Percentiles rank a stretch among this genome's conserved stretches.
Evolutionary conservation across 768 basidiomycete species (phyloP).

Genomic region (Mycena venus): DNA sequence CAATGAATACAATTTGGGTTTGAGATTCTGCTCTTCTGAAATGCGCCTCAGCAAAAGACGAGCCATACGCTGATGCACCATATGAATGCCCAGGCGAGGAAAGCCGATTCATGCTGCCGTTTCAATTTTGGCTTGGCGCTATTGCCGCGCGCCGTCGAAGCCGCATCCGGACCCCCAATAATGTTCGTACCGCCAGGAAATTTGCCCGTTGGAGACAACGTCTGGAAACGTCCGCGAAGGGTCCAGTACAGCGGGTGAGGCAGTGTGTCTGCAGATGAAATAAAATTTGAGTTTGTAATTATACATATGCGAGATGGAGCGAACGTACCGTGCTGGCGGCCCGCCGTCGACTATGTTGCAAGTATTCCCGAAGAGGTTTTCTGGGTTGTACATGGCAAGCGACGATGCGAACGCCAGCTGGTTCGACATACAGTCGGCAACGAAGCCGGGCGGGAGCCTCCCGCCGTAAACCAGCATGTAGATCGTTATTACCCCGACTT

Average conservation of each 20-base stretch:
- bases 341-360: slow-evolving; percentile 32
- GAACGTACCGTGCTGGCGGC: slow-evolving; percentile 4
- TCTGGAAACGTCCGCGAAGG: slow-evolving; percentile 10
- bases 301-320: background rate
- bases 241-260: slow-evolving; percentile 6
- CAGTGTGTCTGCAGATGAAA: slow-evolving; percentile 2
- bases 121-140: too few species aligned
- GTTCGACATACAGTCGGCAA: slow-evolving; percentile 43
- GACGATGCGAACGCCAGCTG: slow-evolving; percentile 41
- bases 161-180: too few species aligned
- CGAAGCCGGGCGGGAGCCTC: slow-evolving; percentile 41
- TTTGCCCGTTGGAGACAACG: background rate
- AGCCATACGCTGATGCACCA: too few species aligned
- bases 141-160: too few species aligned
- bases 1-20: too few species aligned
- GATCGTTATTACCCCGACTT: slow-evolving; percentile 42
- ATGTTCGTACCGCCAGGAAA: too few species aligned
- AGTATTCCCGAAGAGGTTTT: slow-evolving; percentile 44
- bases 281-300: background rate
- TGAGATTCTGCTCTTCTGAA: too few species aligned
- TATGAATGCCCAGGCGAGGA: too few species aligned
- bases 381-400: slow-evolving; percentile 39
- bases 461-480: slow-evolving; percentile 40
- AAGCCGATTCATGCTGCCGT: too few species aligned
- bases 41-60: too few species aligned